These are phyloP conservation scores for Agrocybe pediades DNA, from an alignment of 768 basidiomycete genomes.

Conservation along the genomic window DNA sequence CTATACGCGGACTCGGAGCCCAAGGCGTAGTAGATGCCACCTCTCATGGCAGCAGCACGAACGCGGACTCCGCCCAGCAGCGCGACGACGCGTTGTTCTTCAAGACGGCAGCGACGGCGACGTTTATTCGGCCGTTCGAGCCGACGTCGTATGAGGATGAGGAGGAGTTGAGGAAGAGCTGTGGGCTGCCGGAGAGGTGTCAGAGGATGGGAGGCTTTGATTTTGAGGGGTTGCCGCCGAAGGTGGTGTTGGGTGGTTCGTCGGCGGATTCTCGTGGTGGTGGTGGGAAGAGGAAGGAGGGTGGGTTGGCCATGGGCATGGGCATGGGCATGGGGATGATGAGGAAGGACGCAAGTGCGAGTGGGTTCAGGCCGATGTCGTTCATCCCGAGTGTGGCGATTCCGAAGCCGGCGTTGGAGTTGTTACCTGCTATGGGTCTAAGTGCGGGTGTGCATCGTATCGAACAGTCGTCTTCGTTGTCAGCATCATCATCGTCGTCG, in stretches of 20 bases:
- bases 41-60: too few species aligned
- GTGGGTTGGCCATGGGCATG: too few species aligned
- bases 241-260: too few species aligned
- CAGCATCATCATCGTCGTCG: too few species aligned
- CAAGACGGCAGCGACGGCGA: slow-evolving; percentile 44
- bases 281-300: neutral
- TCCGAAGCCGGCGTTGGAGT: neutral
- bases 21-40: too few species aligned
- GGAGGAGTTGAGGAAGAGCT: slow-evolving; percentile 22
- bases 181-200: slow-evolving; percentile 33
- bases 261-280: slow-evolving; percentile 15
- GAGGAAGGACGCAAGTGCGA: too few species aligned
- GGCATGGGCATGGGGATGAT: too few species aligned
- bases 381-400: neutral
- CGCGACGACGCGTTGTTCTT: too few species aligned
- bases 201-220: slow-evolving; percentile 47
- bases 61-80: too few species aligned
- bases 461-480: too few species aligned
- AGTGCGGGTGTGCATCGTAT: too few species aligned
- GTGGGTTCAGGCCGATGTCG: neutral
- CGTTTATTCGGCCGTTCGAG: slow-evolving; percentile 53
- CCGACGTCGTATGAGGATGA: slow-evolving; percentile 26
- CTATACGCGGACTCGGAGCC: too few species aligned
- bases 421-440: neutral
- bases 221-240: slow-evolving; percentile 48